Base-by-base conservation (phyloP, 2,329 filamentous ascomycete species). In the Phyllosticta citrichinensis region DNA sequence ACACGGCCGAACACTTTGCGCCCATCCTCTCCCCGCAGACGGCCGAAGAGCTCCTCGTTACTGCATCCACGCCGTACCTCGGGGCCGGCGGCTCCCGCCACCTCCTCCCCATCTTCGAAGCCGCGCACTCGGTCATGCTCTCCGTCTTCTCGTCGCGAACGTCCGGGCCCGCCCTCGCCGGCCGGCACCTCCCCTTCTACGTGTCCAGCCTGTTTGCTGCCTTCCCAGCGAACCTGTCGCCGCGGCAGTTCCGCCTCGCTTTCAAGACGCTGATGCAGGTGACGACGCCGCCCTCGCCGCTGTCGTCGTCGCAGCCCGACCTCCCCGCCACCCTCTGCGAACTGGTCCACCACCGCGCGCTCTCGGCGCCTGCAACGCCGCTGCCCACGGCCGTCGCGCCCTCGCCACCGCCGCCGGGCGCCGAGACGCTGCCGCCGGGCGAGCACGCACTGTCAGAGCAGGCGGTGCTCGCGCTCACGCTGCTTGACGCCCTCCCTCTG, bases 201-300 rank as follows among this genome's bases (percentile, higher is more conserved):
- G 85, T 95, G 64, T 87, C 92, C 66, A 85, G 87, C 14, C 80
- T 96, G 0, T 89, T 96, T 69, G 79, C 79, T 68, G 86, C 90
- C 0, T 96, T 96, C 72, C 91, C 92, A 0, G 71, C 79, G 1
- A 87, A 87, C 62, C 84, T 96, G 20, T 92, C 89, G 0, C 81
- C 89, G 0, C 85, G 91, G 17, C 92, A 97, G 71, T 96, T 97
- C 77, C 84, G 91, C 30, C 80, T 96, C 10, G 92, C 91, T 11
- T 92, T 96, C 78, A 89, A 87, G 71, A 93, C 90, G 1, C 79
- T 96, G 54, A 84, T 96, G 72, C 87, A 88, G 67, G 87, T 95
- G 62, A 85, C 91, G 11, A 87, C 88, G 2, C 90, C 91, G 2
- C 92, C 91, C 0, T 91, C 88, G 47, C 82, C 85, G 1, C 81